phyloP scores from a whole-genome alignment of 2,329 filamentous ascomycete genomes.

The Falciphora oryzae region DNA sequence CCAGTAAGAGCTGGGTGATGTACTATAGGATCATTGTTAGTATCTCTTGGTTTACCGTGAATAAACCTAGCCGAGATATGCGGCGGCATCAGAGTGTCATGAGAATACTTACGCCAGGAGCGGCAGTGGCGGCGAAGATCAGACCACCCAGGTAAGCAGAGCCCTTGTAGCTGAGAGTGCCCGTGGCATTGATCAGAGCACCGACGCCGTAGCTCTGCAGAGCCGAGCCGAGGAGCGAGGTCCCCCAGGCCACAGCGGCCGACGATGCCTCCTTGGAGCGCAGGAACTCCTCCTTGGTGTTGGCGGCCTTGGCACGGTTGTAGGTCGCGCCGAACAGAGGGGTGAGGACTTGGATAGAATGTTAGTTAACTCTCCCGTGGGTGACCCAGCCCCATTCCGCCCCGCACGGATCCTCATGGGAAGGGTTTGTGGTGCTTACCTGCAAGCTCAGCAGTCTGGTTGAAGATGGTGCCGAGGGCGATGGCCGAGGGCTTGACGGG shows the following conservation, averaged over 20 bases:
- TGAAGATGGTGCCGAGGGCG: conserved; percentile 92
- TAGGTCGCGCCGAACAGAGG: conserved; percentile 94
- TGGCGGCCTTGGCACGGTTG: conserved; percentile 82
- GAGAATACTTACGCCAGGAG: conserved; percentile 65
- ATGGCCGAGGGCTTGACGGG: conserved; percentile 97
- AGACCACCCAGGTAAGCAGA: conserved; percentile 87
- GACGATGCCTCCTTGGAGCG: conserved; percentile 87
- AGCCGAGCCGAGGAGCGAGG: conserved; percentile 80
- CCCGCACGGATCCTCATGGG: neutral
- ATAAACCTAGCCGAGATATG: neutral
- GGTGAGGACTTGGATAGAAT: conserved; percentile 54
- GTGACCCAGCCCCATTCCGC: neutral
- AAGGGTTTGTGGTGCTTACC: conserved; percentile 22
- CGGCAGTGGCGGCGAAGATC: conserved; percentile 87
- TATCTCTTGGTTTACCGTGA: neutral
- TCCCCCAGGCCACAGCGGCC: conserved; percentile 84
- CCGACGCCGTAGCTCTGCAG: conserved; percentile 86
- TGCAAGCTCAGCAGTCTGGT: conserved; percentile 83
- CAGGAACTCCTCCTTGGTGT: conserved; percentile 93
- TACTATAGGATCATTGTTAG: conserved; percentile 48
- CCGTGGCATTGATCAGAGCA: conserved; percentile 89
- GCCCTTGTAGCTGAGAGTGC: conserved; percentile 93
- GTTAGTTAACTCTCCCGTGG: neutral
- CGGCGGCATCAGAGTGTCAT: neutral
- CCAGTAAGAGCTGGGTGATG: conserved; percentile 77